Base-by-base conservation (phyloP, 441 rosid species). In the Arabidopsis lyrata region DNA sequence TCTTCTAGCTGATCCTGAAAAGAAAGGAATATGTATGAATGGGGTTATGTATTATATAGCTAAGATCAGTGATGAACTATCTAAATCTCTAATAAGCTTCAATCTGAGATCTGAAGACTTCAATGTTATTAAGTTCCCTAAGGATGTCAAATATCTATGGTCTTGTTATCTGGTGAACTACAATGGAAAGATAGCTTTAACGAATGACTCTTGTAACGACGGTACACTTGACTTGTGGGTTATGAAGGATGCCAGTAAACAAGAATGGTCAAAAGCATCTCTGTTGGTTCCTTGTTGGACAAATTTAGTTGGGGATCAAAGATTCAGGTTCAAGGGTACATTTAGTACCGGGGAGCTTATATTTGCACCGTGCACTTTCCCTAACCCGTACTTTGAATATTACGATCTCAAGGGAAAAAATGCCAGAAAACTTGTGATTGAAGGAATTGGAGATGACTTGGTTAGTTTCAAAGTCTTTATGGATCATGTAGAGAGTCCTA, bases 211-310 rank as follows among this genome's bases (percentile, higher is more conserved):
- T 11, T 6, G 5, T 32, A 0, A 31, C 3, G 41, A 29, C 3
- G 41, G 68, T 11, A 6, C 15, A 31, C 27, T 31, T 11, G 14
- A 61, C 15, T 4, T 64, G 15, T 34, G 68, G 56, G 44, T 64
- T 47, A 29, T 47, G 3, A 11, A 64, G 8, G 56, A 64, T 34
- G 31, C 16, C 12, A 64, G 9, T 1, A 52, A 36, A 52, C 60
- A 52, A 22, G 36, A 52, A 52, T 66, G 70, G 70, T 66, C n/a
- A 3, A 36, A 66, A 52, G 18, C 10, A 22, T 8, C 49, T 8
- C 3, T 38, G 20, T 8, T 22, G 35, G 6, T 36, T 59, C 16
- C 31, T 39, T 20, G 12, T 38, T 59, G 6, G 47, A 11, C 0
- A 20, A 7, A 49, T 22, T 50, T 35, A 22, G n/a, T 6, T 50